Evolutionary conservation across 768 basidiomycete genomes (phyloP).

Genomic region (Xanthoconium stramineum): DNA sequence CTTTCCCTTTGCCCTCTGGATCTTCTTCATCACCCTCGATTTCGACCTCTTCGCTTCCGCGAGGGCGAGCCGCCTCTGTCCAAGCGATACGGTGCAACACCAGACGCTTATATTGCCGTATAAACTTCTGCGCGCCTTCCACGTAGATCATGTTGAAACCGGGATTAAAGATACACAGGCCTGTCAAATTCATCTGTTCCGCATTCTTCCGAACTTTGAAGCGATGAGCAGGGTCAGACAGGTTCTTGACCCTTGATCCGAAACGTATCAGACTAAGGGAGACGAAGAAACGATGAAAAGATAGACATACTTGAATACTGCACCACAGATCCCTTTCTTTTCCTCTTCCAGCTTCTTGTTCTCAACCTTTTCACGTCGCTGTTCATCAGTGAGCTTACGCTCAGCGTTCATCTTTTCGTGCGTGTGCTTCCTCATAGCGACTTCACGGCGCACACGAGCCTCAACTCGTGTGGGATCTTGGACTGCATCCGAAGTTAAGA

Average conservation of each 20-base stretch:
- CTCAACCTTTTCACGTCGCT: conserved; percentile 83
- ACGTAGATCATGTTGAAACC: conserved; percentile 89
- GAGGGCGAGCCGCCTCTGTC: conserved; percentile 86
- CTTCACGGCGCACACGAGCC: conserved; percentile 90
- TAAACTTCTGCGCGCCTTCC: conserved; percentile 83
- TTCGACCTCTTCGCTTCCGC: conserved; percentile 70
- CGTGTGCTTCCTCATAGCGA: conserved; percentile 80
- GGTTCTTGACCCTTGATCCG: conserved; percentile 68
- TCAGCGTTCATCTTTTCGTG: conserved; percentile 95
- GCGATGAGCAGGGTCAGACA: conserved; percentile 89
- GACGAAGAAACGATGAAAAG: neutral
- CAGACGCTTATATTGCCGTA: conserved; percentile 83
- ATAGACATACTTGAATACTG: conserved; percentile 82
- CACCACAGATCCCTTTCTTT: conserved; percentile 75
- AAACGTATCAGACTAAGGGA: neutral
- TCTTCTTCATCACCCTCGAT: conserved; percentile 49
- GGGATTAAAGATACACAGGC: conserved; percentile 88
- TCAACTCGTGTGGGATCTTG: conserved; percentile 98
- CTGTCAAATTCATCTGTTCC: conserved; percentile 83
- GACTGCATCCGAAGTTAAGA: conserved; percentile 92
- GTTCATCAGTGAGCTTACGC: conserved; percentile 89
- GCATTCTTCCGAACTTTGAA: conserved; percentile 98
- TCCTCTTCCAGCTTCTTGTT: conserved; percentile 85
- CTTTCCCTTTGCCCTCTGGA: conserved; percentile 27
- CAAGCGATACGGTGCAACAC: conserved; percentile 88